Conservation (phyloP, 2,329 filamentous ascomycete genomes). For the Dendrostoma leiphaemia region DNA sequence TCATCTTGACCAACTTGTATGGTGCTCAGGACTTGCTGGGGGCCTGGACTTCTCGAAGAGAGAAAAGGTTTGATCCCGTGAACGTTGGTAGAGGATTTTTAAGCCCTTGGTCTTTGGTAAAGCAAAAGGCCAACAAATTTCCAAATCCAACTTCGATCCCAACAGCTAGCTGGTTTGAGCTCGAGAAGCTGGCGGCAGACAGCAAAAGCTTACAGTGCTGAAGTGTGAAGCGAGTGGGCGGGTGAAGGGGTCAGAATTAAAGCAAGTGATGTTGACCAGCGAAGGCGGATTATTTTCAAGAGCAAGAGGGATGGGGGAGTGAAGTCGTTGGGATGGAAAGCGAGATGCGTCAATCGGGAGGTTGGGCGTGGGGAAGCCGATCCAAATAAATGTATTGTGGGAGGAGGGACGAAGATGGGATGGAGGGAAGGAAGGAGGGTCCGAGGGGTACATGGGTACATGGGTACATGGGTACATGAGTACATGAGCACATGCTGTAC, state of each 20-base stretch:
- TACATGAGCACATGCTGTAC: too few relatives aligned
- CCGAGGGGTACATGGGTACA: not conserved
- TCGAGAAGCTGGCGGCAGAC: not conserved
- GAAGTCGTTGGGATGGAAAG: not conserved
- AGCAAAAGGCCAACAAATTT: not conserved
- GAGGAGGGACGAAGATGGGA: too few relatives aligned
- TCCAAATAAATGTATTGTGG: not conserved
- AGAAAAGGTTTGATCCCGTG: too few relatives aligned
- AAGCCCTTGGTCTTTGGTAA: too few relatives aligned
- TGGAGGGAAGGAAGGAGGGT: not conserved
- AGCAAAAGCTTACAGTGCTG: not conserved
- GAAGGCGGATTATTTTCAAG: not conserved
- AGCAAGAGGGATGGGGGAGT: not conserved
- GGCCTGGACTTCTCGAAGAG: too few relatives aligned
- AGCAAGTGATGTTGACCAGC: not conserved
- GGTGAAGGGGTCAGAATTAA: not conserved
- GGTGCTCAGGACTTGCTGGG: not conserved
- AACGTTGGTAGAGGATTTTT: too few relatives aligned
- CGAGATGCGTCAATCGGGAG: not conserved
- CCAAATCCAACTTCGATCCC: too few relatives aligned
- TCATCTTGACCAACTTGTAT: constrained; percentile 41
- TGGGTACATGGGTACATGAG: too few relatives aligned
- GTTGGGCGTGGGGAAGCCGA: not conserved
- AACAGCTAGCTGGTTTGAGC: not conserved
- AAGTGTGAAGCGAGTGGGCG: not conserved